Evolutionary conservation across 176 grass and related monocot genomes (phyloP).

Genomic region (barley (Hordeum vulgare)): MorexV3_pseudomolecules_assembly NC_058519.1:60945301-60945800

Average conservation of each 20-base stretch:
- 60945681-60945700: conserved; percentile 12
- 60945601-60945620: background rate
- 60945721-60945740: conserved; percentile 18
- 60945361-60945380: background rate
- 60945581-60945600: background rate
- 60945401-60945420: background rate
- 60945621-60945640: background rate
- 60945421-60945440: background rate
- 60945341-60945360: background rate
- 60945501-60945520: background rate
- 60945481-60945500: background rate
- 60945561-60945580: background rate
- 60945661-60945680: background rate
- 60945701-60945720: background rate
- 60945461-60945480: background rate
- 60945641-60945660: background rate
- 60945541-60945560: background rate
- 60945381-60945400: background rate
- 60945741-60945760: conserved; percentile 20
- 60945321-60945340: background rate
- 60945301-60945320: background rate
- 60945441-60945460: background rate
- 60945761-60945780: background rate
- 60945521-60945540: background rate
- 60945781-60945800: conserved; percentile 26